Evolutionary conservation across 306 rosid species (phyloP).

Genomic region (Cyamopsis tetragonoloba): DNA sequence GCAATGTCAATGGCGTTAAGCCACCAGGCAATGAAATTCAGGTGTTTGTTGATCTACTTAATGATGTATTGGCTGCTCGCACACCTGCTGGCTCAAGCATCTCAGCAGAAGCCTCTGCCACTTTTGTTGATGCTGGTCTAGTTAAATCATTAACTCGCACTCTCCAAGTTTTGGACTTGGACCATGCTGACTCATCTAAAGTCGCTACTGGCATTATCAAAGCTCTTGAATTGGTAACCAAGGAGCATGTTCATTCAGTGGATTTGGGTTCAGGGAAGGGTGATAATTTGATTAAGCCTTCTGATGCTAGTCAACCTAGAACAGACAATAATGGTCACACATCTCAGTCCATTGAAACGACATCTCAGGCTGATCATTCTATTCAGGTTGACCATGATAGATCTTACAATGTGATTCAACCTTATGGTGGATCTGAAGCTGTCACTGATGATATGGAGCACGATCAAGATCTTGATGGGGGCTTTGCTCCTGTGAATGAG

Average conservation of each 20-base stretch:
- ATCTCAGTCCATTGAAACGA: conserved; percentile 60
- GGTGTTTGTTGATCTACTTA: conserved; percentile 77
- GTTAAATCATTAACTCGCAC: conserved; percentile 62
- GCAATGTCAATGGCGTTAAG: conserved; percentile 48
- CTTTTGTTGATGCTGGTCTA: conserved; percentile 87
- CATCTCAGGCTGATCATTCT: conserved; percentile 62
- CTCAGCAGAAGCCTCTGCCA: conserved; percentile 76
- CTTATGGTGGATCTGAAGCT: conserved; percentile 89
- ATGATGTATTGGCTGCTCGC: conserved; percentile 85
- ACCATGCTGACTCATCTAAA: conserved; percentile 86
- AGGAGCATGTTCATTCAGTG: conserved; percentile 72
- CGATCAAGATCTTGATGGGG: conserved; percentile 81
- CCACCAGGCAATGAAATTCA: conserved; percentile 66
- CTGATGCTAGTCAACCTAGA: conserved; percentile 57
- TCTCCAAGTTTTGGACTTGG: conserved; percentile 84
- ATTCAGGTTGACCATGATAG: conserved; percentile 54
- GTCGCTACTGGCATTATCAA: conserved; percentile 79
- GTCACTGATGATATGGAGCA: conserved; percentile 96
- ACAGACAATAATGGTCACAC: conserved; percentile 45
- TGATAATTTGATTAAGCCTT: conserved; percentile 53
- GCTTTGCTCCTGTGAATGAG: conserved; percentile 61
- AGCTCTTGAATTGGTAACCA: conserved; percentile 88
- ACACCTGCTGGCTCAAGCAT: conserved; percentile 84
- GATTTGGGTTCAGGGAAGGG: conserved; percentile 66
- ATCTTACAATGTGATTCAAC: conserved; percentile 53